Conservation (phyloP, 2,329 filamentous ascomycete genomes). For the Claviceps fusiformis region DNA sequence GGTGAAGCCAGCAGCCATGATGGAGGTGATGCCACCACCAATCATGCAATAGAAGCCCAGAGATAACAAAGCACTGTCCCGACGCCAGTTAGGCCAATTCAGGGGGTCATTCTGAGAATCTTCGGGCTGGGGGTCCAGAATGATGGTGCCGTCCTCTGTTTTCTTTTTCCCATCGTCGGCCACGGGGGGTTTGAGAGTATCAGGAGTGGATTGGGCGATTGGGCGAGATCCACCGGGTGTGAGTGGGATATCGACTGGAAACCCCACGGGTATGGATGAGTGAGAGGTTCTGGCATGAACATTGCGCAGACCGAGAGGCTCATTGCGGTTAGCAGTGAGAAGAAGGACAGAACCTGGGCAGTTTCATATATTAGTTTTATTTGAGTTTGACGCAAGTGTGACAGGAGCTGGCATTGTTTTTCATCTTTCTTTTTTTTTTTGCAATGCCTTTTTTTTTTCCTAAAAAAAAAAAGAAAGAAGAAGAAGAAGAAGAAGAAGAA, state of each 20-base stretch:
- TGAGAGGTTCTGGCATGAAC: slow-evolving; percentile 6
- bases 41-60: slow-evolving; percentile 88
- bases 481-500: too few species aligned
- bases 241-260: slow-evolving; percentile 22
- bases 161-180: slow-evolving; percentile 47
- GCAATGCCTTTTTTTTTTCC: too few species aligned
- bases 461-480: too few species aligned
- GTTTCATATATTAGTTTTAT: too few species aligned
- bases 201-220: slow-evolving; percentile 3
- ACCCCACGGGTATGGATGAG: slow-evolving; percentile 39
- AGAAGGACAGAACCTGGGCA: slow-evolving; percentile 8
- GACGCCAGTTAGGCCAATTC: slow-evolving; percentile 76
- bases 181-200: slow-evolving; percentile 5
- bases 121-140: slow-evolving; percentile 83
- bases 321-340: slow-evolving; percentile 8
- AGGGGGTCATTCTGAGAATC: slow-evolving; percentile 82
- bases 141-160: slow-evolving; percentile 69
- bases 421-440: too few species aligned
- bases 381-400: too few species aligned
- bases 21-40: slow-evolving; percentile 81
- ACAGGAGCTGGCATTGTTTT: too few species aligned
- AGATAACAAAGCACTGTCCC: slow-evolving; percentile 67
- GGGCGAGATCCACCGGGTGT: slow-evolving; percentile 15
- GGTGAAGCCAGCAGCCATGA: slow-evolving; percentile 81
- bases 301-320: slow-evolving; percentile 8